Base-by-base conservation (phyloP, 257 asterid genomes). In the Galeopsis tetrahit region DNA sequence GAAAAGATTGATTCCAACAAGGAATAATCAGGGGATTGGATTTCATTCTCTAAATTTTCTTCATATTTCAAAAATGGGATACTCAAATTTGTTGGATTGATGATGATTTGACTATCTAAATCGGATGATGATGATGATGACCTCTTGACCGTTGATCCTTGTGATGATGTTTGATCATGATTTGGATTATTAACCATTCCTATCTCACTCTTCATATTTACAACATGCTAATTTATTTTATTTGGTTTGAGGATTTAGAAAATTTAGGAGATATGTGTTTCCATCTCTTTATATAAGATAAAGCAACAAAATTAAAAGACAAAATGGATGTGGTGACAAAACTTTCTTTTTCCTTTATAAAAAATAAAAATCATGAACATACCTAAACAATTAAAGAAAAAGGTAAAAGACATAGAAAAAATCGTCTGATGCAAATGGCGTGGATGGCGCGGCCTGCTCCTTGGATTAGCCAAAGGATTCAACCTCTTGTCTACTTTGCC, bases 1-100 rank as follows among this genome's bases (percentile, higher is more conserved):
- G 92, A 70, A 34, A 91, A 84, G 53, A 85, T 81, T 7, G 94
- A 79, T 14, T 91, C 96, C 97, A 88, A 87, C 6, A 84, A 31
- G 9, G 89, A 84, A 8, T 81, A 83, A 11, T 91, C 97, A 1
- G 96, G 91, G 43, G 94, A 87, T 2, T 83, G 92, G 63, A 77
- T 72, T 35, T 80, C 80, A 38, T 58, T 43, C 2, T 80, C 90
- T 3, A 69, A 71, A 3, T 80, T 80, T 10, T 68, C 86, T 56
- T 81, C 88, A 36, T 71, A 83, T 73, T 89, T 91, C 69, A 85
- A 75, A 2, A 76, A 7, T 1, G 79, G 87, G 62, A 80, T 53
- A 66, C 32, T 77, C 56, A 75, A 78, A 17, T 72, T 73, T 1
- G 77, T 42, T 0, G 78, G 85, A 33, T 13, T 66, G 33, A 61